Evolutionary conservation across 1,284 basidiomycete species (phyloP), one percentile per base, ranked within the genome.

Genomic region (Mycosarcoma maydis): DNA sequence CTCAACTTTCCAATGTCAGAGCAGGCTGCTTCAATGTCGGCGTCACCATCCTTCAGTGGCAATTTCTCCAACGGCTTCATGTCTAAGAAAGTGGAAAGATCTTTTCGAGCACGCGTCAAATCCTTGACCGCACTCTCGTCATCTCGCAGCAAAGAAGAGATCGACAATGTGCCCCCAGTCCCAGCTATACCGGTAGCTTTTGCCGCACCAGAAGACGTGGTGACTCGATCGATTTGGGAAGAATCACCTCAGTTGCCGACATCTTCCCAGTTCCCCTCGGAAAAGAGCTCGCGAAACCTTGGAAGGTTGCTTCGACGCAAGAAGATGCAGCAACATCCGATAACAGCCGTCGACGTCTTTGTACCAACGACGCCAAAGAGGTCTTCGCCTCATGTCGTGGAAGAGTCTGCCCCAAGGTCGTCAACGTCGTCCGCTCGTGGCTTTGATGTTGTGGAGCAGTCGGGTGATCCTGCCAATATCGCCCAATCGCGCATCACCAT

Each of bases 391-490:
- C 40, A 57, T 13, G 29, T 46, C 14, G 51, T 26, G 6, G 54
- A 57, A 5, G 55, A 59, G 39, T 48, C 47, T 11, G 38, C 36
- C 22, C 66, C 66, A 1, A 52, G 66, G 17, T 44, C 66, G 11
- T 64, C 66, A 3, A 56, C 59, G 55, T 69, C 66, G 4, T 69
- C 60, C 11, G 30, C 43, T 16, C 42, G 60, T 11, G 66, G 55
- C 11, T 56, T 64, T 16, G 52, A 55, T 26, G 33, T 56, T 8
- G 33, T 39, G 0, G 6, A 45, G 32, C 5, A 43, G 38, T n/a
- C n/a, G 16, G 33, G 33, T 16, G 16, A 45, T 6, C 13, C 42
- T 19, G 11, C 36, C 3, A 39, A 24, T 10, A n/a, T 50, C 13
- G 49, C 50, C 2, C 55, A 54, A 32, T 44, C 57, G 4, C 64